Evolutionary conservation across 2,329 filamentous ascomycete genomes (phyloP), one percentile per base, ranked within the genome.

Genomic region (Colletotrichum aenigma): DNA sequence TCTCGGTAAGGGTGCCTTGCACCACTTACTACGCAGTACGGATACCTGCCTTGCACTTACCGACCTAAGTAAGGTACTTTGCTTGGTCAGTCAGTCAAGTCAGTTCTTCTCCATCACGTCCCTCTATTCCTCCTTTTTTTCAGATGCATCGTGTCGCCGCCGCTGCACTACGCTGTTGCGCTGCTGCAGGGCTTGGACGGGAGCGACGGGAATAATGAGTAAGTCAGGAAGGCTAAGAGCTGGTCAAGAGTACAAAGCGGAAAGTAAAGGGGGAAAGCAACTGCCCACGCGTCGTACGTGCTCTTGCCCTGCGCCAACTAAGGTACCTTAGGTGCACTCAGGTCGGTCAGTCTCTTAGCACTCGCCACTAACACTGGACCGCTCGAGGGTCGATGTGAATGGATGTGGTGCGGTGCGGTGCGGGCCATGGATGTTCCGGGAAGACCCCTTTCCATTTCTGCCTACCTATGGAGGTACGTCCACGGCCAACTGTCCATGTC

Each of bases 401-500:
- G 28, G 28, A 28, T 38, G 16, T 52, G 43, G 2, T 52, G 10
- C 1, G n/a, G 43, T 48, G 28, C 61, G 6, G 60, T 52, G 16
- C 67, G 48, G 73, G 38, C 62, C 64, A 73, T 68, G 64, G 55
- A 75, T 75, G 15, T 75, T 72, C 73, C 56, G 69, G 58, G 16
- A 56, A 52, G 62, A 71, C 38, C 66, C 66, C 66, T 48, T 58
- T 58, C 26, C 18, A 52, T 52, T 21, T n/a, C n/a, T 48, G 6
- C 16, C 16, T 10, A 43, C 36, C 36, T 43, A n/a, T 10, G 38
- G 38, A 43, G 43, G 43, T 21, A 48, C 43, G 43, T 48, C 18
- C 10, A 48, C 43, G n/a, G n/a, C 43, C 43, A 21, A 48, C 6
- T 21, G 43, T 48, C 43, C 43, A 48, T 48, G 43, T 48, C 12